Evolutionary conservation across 2,329 filamentous ascomycete species (phyloP), one percentile per base, ranked within the genome.

Genomic region (Trichoderma aggressivum): DNA sequence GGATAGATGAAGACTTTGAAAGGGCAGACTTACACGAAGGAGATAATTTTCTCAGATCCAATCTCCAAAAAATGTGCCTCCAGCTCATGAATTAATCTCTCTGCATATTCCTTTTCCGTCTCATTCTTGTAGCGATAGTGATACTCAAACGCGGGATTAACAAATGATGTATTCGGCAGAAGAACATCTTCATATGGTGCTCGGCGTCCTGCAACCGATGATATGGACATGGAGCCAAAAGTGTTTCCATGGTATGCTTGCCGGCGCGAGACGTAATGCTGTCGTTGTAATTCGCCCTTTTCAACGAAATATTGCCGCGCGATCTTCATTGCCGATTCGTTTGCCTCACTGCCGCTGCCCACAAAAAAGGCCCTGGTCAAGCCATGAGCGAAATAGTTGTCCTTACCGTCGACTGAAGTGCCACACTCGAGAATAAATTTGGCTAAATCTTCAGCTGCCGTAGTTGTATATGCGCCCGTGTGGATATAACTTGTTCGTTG

Each of bases 271-370:
- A 85, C 81, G 72, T 83, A 83, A n/a, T 78, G 76, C 5, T 74
- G 75, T 6, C 82, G 75, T 58, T 80, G 70, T 5, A 76, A 74
- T 55, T 80, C 69, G 32, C 75, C 75, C 2, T 73, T 74, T 61
- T 84, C 83, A 14, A 81, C 72, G 63, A 80, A 84, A 68, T 84
- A 86, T 73, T 86, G 84, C 16, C 81, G 74, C 0, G 83, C 82
- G 30, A 85, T 75, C 71, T 86, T 86, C 71, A 86, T 75, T 0
- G 81, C 81, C 0, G 83, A 80, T 69, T 86, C 84, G 56, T 81
- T 80, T 0, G 84, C 84, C 59, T 80, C 79, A n/a, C 64, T 68
- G 24, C 66, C 66, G 14, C 32, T 50, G 8, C 39, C 47, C 1
- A 70, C 66, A 58, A 70, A 70, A 36, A 70, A 50, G 3, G 66